Conservation (phyloP, 2,329 filamentous ascomycete species). For the Epichloe glyceriae region DNA sequence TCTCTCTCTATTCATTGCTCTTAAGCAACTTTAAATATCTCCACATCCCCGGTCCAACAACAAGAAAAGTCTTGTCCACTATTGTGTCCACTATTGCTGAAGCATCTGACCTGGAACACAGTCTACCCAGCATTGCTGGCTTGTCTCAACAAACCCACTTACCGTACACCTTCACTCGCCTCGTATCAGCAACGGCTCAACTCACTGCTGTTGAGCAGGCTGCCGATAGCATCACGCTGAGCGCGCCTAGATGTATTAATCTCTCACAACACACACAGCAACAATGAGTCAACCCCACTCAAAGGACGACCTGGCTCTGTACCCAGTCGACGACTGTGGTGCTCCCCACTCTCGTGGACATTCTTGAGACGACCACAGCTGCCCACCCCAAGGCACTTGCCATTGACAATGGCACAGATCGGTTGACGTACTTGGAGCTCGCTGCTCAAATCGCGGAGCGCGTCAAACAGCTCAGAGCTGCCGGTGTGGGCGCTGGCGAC, state of each 20-base stretch:
- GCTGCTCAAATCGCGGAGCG: constrained; percentile 1
- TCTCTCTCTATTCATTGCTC: background rate
- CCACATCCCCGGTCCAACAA: background rate
- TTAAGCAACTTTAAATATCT: background rate
- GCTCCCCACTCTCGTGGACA: constrained; percentile 10
- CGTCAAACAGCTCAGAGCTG: constrained; percentile 4
- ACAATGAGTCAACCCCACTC: constrained; percentile 2
- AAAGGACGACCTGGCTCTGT: constrained; percentile 5
- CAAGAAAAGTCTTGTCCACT: background rate
- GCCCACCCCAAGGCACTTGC: constrained; percentile 6
- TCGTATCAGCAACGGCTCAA: background rate
- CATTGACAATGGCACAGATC: constrained; percentile 8
- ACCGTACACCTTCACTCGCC: background rate
- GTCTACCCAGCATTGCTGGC: background rate
- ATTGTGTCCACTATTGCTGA: background rate
- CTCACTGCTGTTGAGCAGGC: background rate
- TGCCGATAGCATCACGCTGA: background rate
- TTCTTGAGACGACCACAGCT: constrained; percentile 6
- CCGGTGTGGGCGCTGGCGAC: constrained; percentile 9
- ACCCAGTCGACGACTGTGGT: constrained; percentile 3
- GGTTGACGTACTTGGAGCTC: constrained; percentile 7
- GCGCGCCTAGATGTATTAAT: constrained; percentile 1
- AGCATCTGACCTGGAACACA: background rate
- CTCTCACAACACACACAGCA: background rate
- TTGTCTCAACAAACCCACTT: background rate